Base-by-base conservation (phyloP, 2,329 filamentous ascomycete species). In the Trichophyton equinum region DNA sequence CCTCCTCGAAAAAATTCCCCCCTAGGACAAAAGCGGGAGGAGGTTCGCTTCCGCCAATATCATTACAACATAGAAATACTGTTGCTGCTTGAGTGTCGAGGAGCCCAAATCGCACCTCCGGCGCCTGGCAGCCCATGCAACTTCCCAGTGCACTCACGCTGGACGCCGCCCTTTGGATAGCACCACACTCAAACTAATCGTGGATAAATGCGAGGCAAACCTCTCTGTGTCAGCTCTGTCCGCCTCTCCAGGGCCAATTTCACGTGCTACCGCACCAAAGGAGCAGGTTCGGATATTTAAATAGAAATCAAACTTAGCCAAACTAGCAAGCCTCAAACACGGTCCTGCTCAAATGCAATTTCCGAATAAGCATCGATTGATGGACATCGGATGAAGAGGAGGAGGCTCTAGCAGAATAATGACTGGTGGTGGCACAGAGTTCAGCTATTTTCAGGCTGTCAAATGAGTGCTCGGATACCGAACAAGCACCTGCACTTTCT, bases 1-100 rank as follows among this genome's bases (percentile, higher is more conserved):
- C 2, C 33, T 36, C 25, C 22, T 55, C 13, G 25, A 55, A 38
- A 27, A 36, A 55, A 55, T 55, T 38, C 30, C 6, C 51, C 33
- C 55, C 55, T 57, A 57, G 55, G 33, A 57, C 55, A 9, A 57
- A 57, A 57, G 55, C 55, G 55, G 55, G 55, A 57, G 55, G 55
- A 57, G 55, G 22, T 42, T 57, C 5, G 27, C 27, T 55, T 36
- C 51, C 33, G 6, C 27, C 18, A 57, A 57, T 42, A 57, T 44
- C 36, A 57, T 40, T 57, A 42, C 55, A 57, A 42, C 55, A 42
- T 44, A 57, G 55, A 55, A 55, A 55, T 55, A n/a, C 33, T 13
- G 33, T 13, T 25, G 22, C 22, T n/a, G n/a, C 4, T 6, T 7
- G 40, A 18, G 27, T 8, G 47, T 30, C 4, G 27, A 30, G 49